These are phyloP conservation scores for Aspergillus proliferans DNA, from an alignment of 2,329 filamentous ascomycete genomes.

Conservation along the genomic window DNA sequence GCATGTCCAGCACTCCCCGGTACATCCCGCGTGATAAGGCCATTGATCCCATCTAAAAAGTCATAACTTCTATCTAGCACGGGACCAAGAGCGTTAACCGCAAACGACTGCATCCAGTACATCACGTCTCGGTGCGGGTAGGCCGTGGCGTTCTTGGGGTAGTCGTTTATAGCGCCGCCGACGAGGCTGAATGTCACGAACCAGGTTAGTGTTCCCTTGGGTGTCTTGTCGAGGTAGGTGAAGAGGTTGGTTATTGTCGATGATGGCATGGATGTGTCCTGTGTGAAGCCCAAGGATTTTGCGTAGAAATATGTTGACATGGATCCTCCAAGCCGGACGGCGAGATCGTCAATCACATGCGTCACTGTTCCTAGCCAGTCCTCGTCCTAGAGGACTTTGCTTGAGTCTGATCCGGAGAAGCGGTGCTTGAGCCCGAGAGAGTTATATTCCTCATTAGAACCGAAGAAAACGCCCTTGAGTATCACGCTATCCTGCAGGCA, in stretches of 20 bases:
- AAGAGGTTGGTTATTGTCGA: conserved; percentile 47
- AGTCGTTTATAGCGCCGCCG: conserved; percentile 56
- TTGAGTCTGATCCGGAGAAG: conserved; percentile 18
- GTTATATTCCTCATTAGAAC: conserved; percentile 51
- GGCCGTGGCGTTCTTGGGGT: conserved; percentile 51
- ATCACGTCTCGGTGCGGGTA: conserved; percentile 60
- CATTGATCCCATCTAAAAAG: conserved; percentile 52
- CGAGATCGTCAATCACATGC: conserved; percentile 20
- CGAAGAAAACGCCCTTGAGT: conserved; percentile 58
- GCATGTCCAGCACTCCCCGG: conserved; percentile 40
- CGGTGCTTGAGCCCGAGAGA: conserved; percentile 24
- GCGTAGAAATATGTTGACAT: conserved; percentile 49
- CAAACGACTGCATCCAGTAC: conserved; percentile 60
- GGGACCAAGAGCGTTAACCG: conserved; percentile 42
- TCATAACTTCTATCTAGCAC: conserved; percentile 42
- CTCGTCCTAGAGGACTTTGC: conserved; percentile 16
- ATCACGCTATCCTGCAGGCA: conserved; percentile 49
- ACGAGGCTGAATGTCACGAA: conserved; percentile 58
- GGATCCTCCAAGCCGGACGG: conserved; percentile 24
- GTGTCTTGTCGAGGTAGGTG: conserved; percentile 45
- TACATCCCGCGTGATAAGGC: conserved; percentile 22
- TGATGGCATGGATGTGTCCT: conserved; percentile 44
- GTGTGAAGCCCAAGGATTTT: conserved; percentile 52
- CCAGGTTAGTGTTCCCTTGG: conserved; percentile 52
- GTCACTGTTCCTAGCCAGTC: conserved; percentile 24